Base-by-base conservation (phyloP, 2,329 filamentous ascomycete genomes). In the Alternaria sp. region DNA sequence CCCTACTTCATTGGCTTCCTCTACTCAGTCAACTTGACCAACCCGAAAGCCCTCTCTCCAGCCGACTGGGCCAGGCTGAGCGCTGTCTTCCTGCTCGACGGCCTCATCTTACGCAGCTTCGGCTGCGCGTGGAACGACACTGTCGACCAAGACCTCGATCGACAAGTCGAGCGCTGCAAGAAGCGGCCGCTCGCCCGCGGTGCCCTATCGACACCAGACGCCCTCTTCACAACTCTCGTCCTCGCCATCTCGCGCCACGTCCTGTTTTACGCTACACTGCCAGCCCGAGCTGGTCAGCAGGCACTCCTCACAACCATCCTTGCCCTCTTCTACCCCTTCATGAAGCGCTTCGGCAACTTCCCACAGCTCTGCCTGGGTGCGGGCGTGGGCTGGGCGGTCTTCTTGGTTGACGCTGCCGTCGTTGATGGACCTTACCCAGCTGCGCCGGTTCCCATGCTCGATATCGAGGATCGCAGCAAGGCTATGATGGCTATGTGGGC, bases 111-210 rank as follows among this genome's bases (percentile, higher is more conserved):
- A 5, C 57, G 56, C 51, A 51, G 48, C 30, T 54, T 59, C 7
- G 64, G 54, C 26, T 87, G 85, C 68, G 80, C 84, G 0, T 86
- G 86, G 76, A 87, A 88, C 68, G 85, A 87, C 66, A 80, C 82
- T 34, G 81, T 84, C 72, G 86, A 88, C 65, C 80, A 82, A 48
- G 82, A 85, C 44, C 76, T 86, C 52, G 86, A 88, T 65, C 81
- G 83, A 4, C 77, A 82, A 61, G 84, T 70, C 20, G 56, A 47
- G 18, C 64, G 65, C 32, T 62, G 56, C 54, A 54, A 54, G 22
- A 53, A 48, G 36, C 49, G 54, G 20, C 62, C 61, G 20, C 48
- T 70, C 63, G 83, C 84, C 12, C 75, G 84, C 54, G 80, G 81
- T n/a, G 84, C 84, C 28, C 75, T 86, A 80, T 80, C 59, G 71